Percentiles rank a stretch among this genome's conserved stretches.
Conservation (phyloP, 2,329 filamentous ascomycete species). For the Tolypocladium inflatum region DNA sequence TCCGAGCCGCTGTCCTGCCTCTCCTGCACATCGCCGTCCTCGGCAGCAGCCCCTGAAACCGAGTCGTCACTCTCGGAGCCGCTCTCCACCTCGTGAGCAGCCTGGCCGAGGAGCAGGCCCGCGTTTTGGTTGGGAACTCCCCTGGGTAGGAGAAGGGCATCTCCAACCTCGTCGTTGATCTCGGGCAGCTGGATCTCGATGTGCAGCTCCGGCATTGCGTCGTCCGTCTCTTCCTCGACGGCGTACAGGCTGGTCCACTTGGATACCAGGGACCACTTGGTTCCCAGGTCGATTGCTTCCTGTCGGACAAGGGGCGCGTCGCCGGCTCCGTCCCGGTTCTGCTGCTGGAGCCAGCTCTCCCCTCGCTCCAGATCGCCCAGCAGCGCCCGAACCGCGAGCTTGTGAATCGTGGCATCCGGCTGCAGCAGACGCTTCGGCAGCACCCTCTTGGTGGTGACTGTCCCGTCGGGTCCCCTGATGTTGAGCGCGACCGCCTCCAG, state of each 20-base stretch:
- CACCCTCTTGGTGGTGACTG: not conserved
- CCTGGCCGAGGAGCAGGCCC: not conserved
- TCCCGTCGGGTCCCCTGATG: not conserved
- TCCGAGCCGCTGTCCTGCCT: not conserved
- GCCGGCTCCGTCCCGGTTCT: not conserved
- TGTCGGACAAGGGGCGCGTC: not conserved
- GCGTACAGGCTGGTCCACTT: slow-evolving; percentile 4
- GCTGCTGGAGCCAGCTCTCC: not conserved
- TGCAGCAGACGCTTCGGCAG: slow-evolving; percentile 1
- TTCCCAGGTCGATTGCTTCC: not conserved
- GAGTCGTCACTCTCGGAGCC: not conserved
- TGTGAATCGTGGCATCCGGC: slow-evolving; percentile 1
- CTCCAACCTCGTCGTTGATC: not conserved
- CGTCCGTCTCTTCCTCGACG: slow-evolving; percentile 1
- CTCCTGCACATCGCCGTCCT: not conserved
- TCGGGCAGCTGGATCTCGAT: not conserved
- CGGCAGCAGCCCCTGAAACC: not conserved
- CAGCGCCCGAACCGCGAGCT: not conserved
- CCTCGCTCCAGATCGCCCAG: slow-evolving; percentile 1
- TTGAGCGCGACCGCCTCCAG: not conserved
- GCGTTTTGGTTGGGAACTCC: not conserved
- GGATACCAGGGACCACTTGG: slow-evolving; percentile 3
- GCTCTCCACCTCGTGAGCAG: not conserved
- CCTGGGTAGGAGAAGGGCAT: not conserved
- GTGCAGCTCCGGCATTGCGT: not conserved